These are phyloP conservation scores for Claviceps spartinae DNA, from an alignment of 2,329 filamentous ascomycete species.

Conservation along the genomic window DNA sequence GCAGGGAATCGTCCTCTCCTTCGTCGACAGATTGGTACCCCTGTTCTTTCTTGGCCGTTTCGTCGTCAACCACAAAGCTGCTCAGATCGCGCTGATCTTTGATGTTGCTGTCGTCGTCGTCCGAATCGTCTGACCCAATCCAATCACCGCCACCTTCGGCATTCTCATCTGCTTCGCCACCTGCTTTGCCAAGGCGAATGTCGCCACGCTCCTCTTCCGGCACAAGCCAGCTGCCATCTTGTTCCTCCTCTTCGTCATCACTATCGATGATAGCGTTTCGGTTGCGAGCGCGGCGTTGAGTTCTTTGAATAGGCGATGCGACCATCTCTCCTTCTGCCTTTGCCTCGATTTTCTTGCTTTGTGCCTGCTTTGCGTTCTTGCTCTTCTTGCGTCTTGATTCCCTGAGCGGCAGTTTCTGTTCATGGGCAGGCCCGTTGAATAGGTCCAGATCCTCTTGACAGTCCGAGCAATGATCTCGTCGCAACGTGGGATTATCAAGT, in stretches of 20 bases:
- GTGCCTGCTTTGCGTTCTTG: constrained; percentile 18
- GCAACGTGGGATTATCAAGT: constrained; percentile 27
- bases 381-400: constrained; percentile 20
- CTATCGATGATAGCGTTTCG: constrained; percentile 50
- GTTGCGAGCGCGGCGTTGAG: constrained; percentile 27
- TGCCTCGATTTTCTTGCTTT: constrained; percentile 16
- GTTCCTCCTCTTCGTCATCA: constrained; percentile 56
- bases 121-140: constrained; percentile 57
- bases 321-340: constrained; percentile 9
- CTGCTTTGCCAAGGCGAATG: constrained; percentile 57
- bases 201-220: constrained; percentile 49
- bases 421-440: constrained; percentile 35
- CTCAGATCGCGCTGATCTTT: constrained; percentile 33
- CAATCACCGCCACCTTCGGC: constrained; percentile 77
- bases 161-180: constrained; percentile 77
- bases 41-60: constrained; percentile 21
- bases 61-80: constrained; percentile 43
- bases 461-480: constrained; percentile 49
- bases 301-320: constrained; percentile 8
- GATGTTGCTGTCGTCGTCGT: constrained; percentile 35
- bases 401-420: constrained; percentile 22
- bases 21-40: constrained; percentile 14
- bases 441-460: constrained; percentile 64
- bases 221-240: constrained; percentile 71
- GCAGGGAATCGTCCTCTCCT: constrained; percentile 19